Percentiles rank a stretch among this genome's conserved stretches.
Evolutionary conservation across 2,329 filamentous ascomycete species (phyloP).

Genomic region (Fonsecaea erecta): DNA sequence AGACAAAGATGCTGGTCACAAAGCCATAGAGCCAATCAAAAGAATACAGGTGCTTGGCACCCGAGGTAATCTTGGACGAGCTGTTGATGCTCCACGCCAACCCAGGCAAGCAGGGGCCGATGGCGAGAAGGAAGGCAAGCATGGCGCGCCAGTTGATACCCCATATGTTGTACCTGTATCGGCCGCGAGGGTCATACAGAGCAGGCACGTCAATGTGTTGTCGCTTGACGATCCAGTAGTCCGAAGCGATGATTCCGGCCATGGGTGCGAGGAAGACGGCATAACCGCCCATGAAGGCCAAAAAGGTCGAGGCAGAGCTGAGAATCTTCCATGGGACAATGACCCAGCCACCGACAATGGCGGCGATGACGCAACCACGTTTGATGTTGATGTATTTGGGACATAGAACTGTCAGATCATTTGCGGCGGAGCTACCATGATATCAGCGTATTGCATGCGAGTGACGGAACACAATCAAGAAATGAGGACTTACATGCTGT

Average conservation of each 20-base stretch:
- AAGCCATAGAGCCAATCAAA: conserved; percentile 72
- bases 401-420: conserved; percentile 58
- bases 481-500: conserved; percentile 46
- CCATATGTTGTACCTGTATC: conserved; percentile 53
- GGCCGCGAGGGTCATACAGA: conserved; percentile 32
- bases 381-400: conserved; percentile 60
- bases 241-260: conserved; percentile 37
- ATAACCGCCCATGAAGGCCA: conserved; percentile 47
- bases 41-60: conserved; percentile 61
- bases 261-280: conserved; percentile 39
- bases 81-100: conserved; percentile 60
- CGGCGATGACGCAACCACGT: conserved; percentile 48
- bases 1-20: conserved; percentile 59
- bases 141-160: conserved; percentile 58
- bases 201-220: conserved; percentile 32
- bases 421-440: conserved; percentile 36
- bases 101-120: conserved; percentile 53
- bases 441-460: not conserved
- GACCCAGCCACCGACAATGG: conserved; percentile 49
- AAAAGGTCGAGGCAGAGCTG: conserved; percentile 47
- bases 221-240: conserved; percentile 38
- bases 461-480: not conserved
- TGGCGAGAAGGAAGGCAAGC: conserved; percentile 26
- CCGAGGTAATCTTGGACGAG: conserved; percentile 42
- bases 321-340: conserved; percentile 56